A percentile compares a stretch with the other conserved stretches of the same genome.
phyloP scores from a whole-genome alignment of 2,329 filamentous ascomycete genomes.

The Chaetomiaceae sp. region DNA sequence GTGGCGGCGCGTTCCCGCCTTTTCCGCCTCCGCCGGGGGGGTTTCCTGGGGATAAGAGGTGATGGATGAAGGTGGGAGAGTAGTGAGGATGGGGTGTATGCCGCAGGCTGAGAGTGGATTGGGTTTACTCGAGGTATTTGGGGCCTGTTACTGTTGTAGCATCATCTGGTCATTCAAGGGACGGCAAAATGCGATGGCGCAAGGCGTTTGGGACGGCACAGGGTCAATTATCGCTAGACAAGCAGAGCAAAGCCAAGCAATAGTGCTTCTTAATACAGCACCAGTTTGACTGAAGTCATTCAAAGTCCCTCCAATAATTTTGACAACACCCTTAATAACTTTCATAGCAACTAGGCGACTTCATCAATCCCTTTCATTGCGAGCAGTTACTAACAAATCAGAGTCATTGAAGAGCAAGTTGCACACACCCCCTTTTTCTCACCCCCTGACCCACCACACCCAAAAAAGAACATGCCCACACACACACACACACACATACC shows the following conservation, averaged over 20 bases:
- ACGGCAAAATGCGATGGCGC: slow-evolving; percentile 1
- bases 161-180: background rate
- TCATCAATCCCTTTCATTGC: too few relatives aligned
- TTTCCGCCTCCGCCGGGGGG: slow-evolving; percentile 43
- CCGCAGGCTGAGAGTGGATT: background rate
- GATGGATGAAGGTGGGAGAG: background rate
- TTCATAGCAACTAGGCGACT: too few relatives aligned
- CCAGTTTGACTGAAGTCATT: too few relatives aligned
- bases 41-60: slow-evolving; percentile 11
- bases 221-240: background rate
- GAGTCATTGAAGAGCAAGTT: too few relatives aligned
- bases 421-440: too few relatives aligned
- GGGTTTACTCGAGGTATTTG: background rate
- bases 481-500: background rate
- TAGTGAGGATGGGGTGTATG: background rate
- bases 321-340: too few relatives aligned
- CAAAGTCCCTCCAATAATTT: too few relatives aligned
- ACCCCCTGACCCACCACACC: too few relatives aligned
- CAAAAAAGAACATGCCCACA: too few relatives aligned
- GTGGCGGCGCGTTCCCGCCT: slow-evolving; percentile 24
- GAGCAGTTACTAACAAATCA: too few relatives aligned
- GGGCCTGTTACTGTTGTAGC: background rate
- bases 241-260: background rate
- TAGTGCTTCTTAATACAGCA: too few relatives aligned
- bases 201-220: background rate